Base-by-base conservation (phyloP, 164 flowering plant genomes). In the Vitis labrusca region DNA sequence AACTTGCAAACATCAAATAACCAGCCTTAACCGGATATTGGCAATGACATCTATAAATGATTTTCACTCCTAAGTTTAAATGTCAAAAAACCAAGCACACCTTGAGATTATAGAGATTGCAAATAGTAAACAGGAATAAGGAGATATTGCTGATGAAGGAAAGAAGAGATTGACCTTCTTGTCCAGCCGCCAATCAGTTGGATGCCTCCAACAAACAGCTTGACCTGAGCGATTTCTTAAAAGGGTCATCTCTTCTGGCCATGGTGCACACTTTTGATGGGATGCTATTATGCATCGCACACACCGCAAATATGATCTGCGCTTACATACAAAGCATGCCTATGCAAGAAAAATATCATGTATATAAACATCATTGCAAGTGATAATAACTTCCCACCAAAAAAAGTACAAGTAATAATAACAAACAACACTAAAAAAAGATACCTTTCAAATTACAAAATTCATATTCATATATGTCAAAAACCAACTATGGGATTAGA, bases 131-230 rank as follows among this genome's bases (percentile, higher is more conserved):
- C 7, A 23, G 52, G 59, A 68, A 23, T 3, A 16, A 65, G 14
- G 65, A 54, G 58, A 62, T 23, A 7, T 15, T 54, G 14, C 61
- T 66, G 68, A 55, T 60, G 69, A 78, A 81, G 85, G 73, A 89
- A 85, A 76, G 88, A 90, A 83, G 81, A 85, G 73, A 81, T 88
- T 78, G 90, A 95, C 99, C 99, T 92, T 79, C 77, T 77, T 78
- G 62, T 87, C 89, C 67, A 81, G 76, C 58, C 80, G 82, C 98
- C 93, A 92, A 81, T 95, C 82, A 64, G 85, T 16, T 64, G 86
- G 81, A 84, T 92, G 98, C 85, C 88, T 84, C 99, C 99, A 95
- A 71, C 99, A 95, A 78, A 95, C 75, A 59, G 86, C 93, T 74
- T 70, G 71, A 15, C 89, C 80, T 9, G 87, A 85, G 70, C 79